Conservation (phyloP, 768 basidiomycete species). For the Kwoniella sp. region DNA sequence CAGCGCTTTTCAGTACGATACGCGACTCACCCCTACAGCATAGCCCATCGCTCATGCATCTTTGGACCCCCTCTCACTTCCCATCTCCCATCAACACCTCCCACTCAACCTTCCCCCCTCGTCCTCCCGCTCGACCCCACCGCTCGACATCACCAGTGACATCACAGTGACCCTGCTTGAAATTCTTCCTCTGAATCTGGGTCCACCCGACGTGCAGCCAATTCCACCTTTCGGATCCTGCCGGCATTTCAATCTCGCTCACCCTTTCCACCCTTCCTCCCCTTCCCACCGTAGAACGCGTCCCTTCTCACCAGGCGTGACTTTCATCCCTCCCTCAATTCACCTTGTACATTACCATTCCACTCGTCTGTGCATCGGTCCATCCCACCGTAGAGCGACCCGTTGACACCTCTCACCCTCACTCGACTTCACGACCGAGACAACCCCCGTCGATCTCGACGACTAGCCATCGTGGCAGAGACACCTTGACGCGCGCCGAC, state of each 20-base stretch:
- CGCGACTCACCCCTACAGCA: background rate
- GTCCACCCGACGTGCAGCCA: conserved; percentile 11
- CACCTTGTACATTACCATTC: background rate
- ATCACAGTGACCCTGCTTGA: conserved; percentile 5
- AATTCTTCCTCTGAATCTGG: no score
- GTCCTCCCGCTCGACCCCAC: background rate
- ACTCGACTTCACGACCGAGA: background rate
- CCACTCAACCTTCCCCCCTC: background rate
- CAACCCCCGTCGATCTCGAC: background rate
- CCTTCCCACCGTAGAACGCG: conserved; percentile 4
- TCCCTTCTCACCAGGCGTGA: conserved; percentile 7
- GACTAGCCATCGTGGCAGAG: background rate
- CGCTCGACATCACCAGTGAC: conserved; percentile 1
- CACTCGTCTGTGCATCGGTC: conserved; percentile 5
- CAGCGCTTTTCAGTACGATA: no score
- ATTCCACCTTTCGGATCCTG: background rate
- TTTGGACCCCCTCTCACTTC: background rate
- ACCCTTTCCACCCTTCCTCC: background rate
- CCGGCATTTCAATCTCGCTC: background rate
- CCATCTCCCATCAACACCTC: background rate
- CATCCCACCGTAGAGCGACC: background rate
- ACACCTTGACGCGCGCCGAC: conserved; percentile 1
- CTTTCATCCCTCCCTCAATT: background rate
- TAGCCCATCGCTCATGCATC: background rate
- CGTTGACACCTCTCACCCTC: background rate